Conservation (phyloP, 2,329 filamentous ascomycete species). For the Scolecobasidium constrictum region DNA sequence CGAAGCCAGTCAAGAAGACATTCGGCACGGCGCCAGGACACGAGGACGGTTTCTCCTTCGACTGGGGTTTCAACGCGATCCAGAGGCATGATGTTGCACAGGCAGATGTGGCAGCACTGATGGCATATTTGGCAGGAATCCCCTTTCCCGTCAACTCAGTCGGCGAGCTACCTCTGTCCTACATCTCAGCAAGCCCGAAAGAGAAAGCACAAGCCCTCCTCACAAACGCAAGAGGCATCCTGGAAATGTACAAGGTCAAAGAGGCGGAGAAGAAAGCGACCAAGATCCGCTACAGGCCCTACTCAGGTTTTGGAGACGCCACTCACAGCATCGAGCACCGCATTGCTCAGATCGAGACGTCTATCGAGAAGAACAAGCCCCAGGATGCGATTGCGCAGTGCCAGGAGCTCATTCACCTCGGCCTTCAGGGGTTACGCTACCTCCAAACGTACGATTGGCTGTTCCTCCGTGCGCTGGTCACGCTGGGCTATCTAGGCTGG, state of each 20-base stretch:
- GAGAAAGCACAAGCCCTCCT: conserved; percentile 78
- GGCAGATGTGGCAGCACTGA: conserved; percentile 87
- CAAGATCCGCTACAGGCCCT: conserved; percentile 70
- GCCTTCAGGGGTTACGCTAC: conserved; percentile 77
- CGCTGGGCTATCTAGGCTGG: conserved; percentile 87
- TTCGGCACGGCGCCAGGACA: conserved; percentile 62
- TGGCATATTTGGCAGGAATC: conserved; percentile 82
- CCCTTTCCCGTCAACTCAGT: conserved; percentile 96
- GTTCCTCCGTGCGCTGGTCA: conserved; percentile 81
- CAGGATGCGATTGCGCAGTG: conserved; percentile 73
- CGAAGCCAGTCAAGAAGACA: conserved; percentile 52
- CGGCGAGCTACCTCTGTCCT: conserved; percentile 79
- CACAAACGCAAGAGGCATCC: conserved; percentile 72
- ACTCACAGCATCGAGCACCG: conserved; percentile 45
- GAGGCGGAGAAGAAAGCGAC: conserved; percentile 70
- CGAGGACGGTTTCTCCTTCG: conserved; percentile 73
- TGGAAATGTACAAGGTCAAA: conserved; percentile 96
- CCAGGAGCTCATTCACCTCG: conserved; percentile 63
- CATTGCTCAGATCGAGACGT: conserved; percentile 52
- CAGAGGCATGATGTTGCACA: conserved; percentile 85
- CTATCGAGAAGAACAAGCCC: conserved; percentile 56
- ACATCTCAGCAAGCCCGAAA: conserved; percentile 57
- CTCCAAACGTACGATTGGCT: conserved; percentile 98
- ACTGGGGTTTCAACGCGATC: conserved; percentile 75
- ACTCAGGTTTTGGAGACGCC: conserved; percentile 44